These are phyloP conservation scores for Westerdykella aurantiaca DNA, from an alignment of 2,329 filamentous ascomycete genomes.

Conservation along the genomic window DNA sequence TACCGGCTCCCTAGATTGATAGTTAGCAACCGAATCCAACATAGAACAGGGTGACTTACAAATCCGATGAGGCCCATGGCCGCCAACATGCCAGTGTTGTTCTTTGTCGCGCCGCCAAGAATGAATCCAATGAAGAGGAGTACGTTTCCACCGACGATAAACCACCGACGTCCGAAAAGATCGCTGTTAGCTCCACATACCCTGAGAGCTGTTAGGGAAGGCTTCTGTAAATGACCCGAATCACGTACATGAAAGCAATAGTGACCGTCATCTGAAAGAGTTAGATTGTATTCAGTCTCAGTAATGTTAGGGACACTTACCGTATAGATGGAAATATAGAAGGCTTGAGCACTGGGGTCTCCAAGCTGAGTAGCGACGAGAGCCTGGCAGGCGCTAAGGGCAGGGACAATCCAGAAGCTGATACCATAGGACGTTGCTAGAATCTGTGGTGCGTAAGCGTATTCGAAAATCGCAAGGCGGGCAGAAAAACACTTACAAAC, in stretches of 20 bases:
- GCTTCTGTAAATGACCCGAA: background rate
- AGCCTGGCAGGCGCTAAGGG: slow-evolving; percentile 26
- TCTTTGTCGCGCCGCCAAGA: slow-evolving; percentile 35
- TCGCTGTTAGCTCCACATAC: slow-evolving; percentile 42
- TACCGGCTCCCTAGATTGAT: slow-evolving; percentile 9
- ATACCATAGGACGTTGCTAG: slow-evolving; percentile 36
- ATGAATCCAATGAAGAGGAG: slow-evolving; percentile 38
- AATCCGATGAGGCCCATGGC: slow-evolving; percentile 42
- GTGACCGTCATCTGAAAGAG: slow-evolving; percentile 33
- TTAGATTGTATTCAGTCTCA: background rate
- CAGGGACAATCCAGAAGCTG: slow-evolving; percentile 39
- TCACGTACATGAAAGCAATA: slow-evolving; percentile 38
- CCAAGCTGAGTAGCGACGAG: slow-evolving; percentile 33
- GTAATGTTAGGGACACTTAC: slow-evolving; percentile 1
- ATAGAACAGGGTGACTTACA: slow-evolving; percentile 16
- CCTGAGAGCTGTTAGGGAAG: slow-evolving; percentile 3
- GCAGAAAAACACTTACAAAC: slow-evolving; percentile 5
- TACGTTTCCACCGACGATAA: slow-evolving; percentile 42
- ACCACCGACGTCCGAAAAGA: slow-evolving; percentile 45
- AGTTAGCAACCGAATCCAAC: slow-evolving; percentile 32
- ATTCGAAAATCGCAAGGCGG: background rate
- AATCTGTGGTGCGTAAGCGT: slow-evolving; percentile 15
- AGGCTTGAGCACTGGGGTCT: slow-evolving; percentile 28
- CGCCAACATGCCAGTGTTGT: slow-evolving; percentile 36
- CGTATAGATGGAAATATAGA: slow-evolving; percentile 37